These are phyloP conservation scores for Acacia confusa DNA, from an alignment of 306 rosid genomes.

Conservation along the genomic window DNA sequence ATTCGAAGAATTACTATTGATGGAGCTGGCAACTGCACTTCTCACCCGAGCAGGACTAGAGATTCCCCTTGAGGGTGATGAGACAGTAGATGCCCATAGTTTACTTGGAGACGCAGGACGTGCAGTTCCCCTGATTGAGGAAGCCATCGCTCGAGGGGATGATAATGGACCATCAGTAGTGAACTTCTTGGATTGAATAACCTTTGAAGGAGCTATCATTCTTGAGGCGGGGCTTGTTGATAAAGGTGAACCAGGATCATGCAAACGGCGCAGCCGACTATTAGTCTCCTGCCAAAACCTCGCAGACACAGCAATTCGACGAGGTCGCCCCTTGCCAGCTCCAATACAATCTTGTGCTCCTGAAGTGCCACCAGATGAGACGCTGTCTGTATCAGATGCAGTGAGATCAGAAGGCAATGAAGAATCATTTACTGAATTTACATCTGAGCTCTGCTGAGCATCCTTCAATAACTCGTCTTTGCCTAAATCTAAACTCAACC, in stretches of 20 bases:
- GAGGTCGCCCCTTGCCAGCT: slow-evolving; percentile 45
- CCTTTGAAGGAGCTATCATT: slow-evolving; percentile 46
- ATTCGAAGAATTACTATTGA: slow-evolving; percentile 52
- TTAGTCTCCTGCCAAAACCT: slow-evolving; percentile 99
- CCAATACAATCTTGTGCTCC: slow-evolving; percentile 68
- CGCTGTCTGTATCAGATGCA: slow-evolving; percentile 96
- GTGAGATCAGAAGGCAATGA: slow-evolving; percentile 75
- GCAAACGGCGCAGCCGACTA: slow-evolving; percentile 82
- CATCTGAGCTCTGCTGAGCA: slow-evolving; percentile 50
- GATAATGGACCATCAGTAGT: slow-evolving; percentile 56
- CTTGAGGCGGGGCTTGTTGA: slow-evolving; percentile 72
- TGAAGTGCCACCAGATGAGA: slow-evolving; percentile 93
- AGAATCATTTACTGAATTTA: slow-evolving; percentile 48
- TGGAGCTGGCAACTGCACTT: slow-evolving; percentile 55
- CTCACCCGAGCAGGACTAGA: slow-evolving; percentile 85
- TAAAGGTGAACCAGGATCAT: slow-evolving; percentile 87
- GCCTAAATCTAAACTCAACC: slow-evolving; percentile 88
- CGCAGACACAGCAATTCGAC: slow-evolving; percentile 80
- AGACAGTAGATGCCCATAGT: slow-evolving; percentile 67
- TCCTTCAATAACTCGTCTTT: slow-evolving; percentile 55
- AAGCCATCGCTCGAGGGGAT: slow-evolving; percentile 75
- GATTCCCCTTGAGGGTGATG: slow-evolving; percentile 75
- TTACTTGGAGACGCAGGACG: slow-evolving; percentile 89
- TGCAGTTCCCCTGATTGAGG: slow-evolving; percentile 69
- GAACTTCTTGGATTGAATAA: slow-evolving; percentile 63